A percentile compares a stretch with the other conserved stretches of the same genome.
phyloP scores from a whole-genome alignment of 148 eudicot genomes.

The Amaranthus cruentus region DNA sequence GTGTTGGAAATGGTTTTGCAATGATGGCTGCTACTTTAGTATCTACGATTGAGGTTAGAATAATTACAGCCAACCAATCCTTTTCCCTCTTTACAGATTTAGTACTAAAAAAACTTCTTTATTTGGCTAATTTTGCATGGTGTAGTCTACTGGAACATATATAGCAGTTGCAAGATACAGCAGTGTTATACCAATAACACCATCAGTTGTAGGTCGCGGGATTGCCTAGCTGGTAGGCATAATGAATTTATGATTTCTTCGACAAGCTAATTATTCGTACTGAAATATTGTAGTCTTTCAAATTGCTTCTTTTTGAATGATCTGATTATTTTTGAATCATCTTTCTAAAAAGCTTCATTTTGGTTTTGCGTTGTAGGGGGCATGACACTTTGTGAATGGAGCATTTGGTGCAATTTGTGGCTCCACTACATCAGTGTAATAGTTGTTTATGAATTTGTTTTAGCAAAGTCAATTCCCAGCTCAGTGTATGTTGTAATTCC shows the following conservation, averaged over 20 bases:
- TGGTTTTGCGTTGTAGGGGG: too few species aligned
- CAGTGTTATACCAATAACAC: conserved; percentile 74
- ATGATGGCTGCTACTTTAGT: conserved; percentile 82
- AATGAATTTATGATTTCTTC: not conserved
- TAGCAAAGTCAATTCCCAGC: too few species aligned
- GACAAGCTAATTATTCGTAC: too few species aligned
- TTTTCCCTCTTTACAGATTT: not conserved
- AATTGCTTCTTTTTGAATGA: too few species aligned
- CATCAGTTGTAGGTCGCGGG: conserved; percentile 74
- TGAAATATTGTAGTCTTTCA: too few species aligned
- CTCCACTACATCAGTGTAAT: too few species aligned
- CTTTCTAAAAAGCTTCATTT: too few species aligned
- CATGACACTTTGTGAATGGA: too few species aligned
- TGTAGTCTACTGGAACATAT: conserved; percentile 84
- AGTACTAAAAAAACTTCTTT: not conserved
- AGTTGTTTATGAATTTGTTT: too few species aligned
- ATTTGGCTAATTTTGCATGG: not conserved
- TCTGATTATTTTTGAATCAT: too few species aligned
- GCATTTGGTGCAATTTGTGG: too few species aligned
- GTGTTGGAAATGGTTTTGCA: conserved; percentile 61
- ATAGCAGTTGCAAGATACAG: conserved; percentile 64
- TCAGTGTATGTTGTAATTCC: too few species aligned
- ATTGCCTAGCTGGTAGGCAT: conserved; percentile 73
- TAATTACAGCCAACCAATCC: not conserved
- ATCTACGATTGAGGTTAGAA: conserved; percentile 69